These are phyloP conservation scores for Pachyrhizus erosus DNA, from an alignment of 306 rosid species.

Conservation along the genomic window DNA sequence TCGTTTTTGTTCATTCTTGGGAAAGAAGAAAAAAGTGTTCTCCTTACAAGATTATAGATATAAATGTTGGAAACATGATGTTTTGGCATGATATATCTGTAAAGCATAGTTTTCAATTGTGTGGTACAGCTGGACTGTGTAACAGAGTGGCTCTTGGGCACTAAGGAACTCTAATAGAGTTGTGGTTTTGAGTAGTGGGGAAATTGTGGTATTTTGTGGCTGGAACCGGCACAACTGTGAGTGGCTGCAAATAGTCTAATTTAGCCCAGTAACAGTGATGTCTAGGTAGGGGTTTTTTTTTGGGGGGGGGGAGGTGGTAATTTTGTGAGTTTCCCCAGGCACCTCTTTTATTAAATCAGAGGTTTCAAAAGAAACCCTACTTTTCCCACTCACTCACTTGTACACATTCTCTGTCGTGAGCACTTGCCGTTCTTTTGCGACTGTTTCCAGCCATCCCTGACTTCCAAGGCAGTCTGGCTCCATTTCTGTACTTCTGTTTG, in stretches of 20 bases:
- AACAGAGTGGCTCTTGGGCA: background rate
- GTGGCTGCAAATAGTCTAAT: background rate
- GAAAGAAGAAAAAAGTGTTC: background rate
- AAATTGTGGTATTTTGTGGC: background rate
- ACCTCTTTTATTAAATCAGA: background rate
- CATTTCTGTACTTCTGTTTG: background rate
- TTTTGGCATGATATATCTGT: constrained; percentile 35
- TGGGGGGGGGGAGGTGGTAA: too few species aligned
- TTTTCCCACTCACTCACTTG: background rate
- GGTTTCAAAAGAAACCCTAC: background rate
- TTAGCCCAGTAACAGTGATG: background rate
- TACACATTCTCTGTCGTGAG: background rate
- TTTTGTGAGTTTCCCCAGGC: background rate
- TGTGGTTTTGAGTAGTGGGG: background rate
- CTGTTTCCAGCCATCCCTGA: background rate
- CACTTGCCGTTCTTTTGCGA: background rate
- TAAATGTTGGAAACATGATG: constrained; percentile 26
- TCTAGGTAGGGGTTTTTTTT: background rate
- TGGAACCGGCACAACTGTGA: background rate
- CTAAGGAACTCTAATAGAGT: background rate
- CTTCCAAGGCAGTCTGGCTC: background rate
- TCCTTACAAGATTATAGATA: constrained; percentile 16
- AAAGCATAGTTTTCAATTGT: background rate
- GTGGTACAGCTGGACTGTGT: background rate
- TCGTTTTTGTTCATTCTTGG: constrained; percentile 17